Evolutionary conservation across 2,329 filamentous ascomycete genomes (phyloP).

Genomic region (Alternaria infectoria): DNA sequence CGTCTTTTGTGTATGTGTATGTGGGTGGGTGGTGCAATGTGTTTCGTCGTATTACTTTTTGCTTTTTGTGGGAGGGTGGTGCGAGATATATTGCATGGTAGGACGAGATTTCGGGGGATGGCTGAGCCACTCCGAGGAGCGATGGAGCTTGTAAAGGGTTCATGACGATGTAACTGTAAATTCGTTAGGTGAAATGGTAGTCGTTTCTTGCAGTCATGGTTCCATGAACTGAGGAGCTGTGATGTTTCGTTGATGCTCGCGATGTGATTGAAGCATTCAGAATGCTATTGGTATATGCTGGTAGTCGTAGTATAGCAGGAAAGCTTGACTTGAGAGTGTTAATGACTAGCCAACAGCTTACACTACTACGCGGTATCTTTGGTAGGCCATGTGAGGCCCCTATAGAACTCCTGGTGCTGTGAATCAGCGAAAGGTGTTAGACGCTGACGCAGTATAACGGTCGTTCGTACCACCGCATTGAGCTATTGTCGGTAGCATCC

Average conservation of each 20-base stretch:
- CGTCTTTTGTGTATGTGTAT: neutral
- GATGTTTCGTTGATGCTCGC: neutral
- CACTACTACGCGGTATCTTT: neutral
- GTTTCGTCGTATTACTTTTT: neutral
- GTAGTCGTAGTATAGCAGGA: neutral
- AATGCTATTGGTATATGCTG: neutral
- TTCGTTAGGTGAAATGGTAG: neutral
- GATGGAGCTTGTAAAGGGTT: neutral
- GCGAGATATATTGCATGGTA: neutral
- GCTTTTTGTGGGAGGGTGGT: neutral
- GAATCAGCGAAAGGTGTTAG: neutral
- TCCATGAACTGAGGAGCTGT: neutral
- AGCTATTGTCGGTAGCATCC: neutral
- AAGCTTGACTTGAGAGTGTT: neutral
- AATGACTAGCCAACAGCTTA: neutral
- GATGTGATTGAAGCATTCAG: neutral
- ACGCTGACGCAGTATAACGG: neutral
- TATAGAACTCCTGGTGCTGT: neutral
- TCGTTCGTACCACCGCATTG: conserved; percentile 14
- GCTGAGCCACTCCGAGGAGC: neutral
- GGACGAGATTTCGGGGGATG: neutral
- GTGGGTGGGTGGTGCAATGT: neutral
- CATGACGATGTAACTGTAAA: neutral
- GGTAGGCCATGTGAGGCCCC: neutral
- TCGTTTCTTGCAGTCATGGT: neutral